A percentile compares a stretch with the other conserved stretches of the same genome.
These are phyloP conservation scores for Elongisporangium undulatum DNA, from an alignment of 352 stramenopile genomes.

Conservation along the genomic window DNA sequence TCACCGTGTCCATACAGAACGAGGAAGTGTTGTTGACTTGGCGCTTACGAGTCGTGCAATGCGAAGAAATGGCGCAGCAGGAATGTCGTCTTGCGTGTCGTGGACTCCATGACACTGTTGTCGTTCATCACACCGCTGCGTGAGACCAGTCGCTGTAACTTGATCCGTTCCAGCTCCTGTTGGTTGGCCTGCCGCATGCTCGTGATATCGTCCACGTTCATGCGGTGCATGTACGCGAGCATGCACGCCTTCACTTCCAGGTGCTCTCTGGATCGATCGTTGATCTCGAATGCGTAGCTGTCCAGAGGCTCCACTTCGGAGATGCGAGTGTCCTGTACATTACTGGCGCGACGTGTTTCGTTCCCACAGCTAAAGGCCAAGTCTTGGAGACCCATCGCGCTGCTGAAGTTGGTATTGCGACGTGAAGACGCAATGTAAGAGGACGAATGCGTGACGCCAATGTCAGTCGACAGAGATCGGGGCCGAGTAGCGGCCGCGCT, in stretches of 20 bases:
- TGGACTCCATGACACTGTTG: constrained; percentile 34
- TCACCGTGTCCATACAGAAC: neutral
- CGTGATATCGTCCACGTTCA: constrained; percentile 59
- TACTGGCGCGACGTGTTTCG: neutral
- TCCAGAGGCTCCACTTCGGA: neutral
- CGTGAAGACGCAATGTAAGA: neutral
- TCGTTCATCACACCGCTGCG: constrained; percentile 32
- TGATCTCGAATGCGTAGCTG: constrained; percentile 12
- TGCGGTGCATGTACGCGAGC: constrained; percentile 53
- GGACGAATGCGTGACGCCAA: neutral
- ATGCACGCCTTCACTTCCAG: constrained; percentile 68
- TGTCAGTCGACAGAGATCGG: neutral
- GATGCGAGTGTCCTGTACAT: neutral
- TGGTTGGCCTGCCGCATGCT: constrained; percentile 27
- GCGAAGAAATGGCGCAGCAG: constrained; percentile 70
- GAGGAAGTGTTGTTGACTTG: neutral
- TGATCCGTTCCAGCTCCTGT: constrained; percentile 26
- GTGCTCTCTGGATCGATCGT: constrained; percentile 40
- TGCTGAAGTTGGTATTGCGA: neutral
- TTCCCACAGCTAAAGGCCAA: neutral
- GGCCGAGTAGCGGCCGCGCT: constrained; percentile 8
- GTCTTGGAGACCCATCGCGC: neutral
- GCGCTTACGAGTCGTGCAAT: constrained; percentile 20
- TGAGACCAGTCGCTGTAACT: constrained; percentile 40
- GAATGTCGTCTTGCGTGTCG: constrained; percentile 64